A percentile compares a stretch with the other conserved stretches of the same genome.
Conservation (phyloP, 2,329 filamentous ascomycete species). For the Neocucurbitaria cava region DNA sequence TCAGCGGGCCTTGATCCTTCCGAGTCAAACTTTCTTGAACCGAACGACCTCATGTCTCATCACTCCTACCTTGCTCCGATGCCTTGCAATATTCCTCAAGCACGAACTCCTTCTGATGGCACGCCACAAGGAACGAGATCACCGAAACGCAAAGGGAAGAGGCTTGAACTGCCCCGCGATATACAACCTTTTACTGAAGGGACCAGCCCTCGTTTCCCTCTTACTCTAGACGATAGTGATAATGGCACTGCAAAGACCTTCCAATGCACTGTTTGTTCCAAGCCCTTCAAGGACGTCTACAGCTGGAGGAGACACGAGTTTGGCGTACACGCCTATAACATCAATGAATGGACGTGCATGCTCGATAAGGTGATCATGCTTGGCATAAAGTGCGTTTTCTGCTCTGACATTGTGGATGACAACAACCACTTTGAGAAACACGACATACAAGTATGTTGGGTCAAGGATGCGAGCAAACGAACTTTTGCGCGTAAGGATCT, state of each 20-base stretch:
- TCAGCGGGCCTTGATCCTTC: too few species aligned
- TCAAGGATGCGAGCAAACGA: background rate
- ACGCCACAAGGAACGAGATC: too few species aligned
- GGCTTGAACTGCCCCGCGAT: background rate
- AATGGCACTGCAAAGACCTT: background rate
- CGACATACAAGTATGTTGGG: conserved; percentile 5
- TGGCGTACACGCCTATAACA: conserved; percentile 11
- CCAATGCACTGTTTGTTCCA: conserved; percentile 14
- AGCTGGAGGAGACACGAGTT: conserved; percentile 22
- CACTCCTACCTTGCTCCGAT: too few species aligned
- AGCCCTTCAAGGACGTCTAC: conserved; percentile 12
- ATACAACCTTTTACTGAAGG: too few species aligned
- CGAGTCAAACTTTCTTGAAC: too few species aligned
- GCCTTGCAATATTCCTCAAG: too few species aligned
- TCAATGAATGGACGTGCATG: conserved; percentile 18
- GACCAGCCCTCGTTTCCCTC: background rate
- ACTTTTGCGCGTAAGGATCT: conserved; percentile 20
- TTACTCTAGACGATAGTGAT: background rate
- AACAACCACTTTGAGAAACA: conserved; percentile 15
- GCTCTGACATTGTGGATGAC: background rate
- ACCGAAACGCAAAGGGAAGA: conserved; percentile 10
- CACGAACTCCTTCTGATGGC: too few species aligned
- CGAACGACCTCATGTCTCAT: too few species aligned
- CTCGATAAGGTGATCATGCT: conserved; percentile 1
- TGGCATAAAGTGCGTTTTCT: conserved; percentile 14